Evolutionary conservation across 306 rosid species (phyloP), one percentile per base, ranked within the genome.

Genomic region (Rosa rugosa): DNA sequence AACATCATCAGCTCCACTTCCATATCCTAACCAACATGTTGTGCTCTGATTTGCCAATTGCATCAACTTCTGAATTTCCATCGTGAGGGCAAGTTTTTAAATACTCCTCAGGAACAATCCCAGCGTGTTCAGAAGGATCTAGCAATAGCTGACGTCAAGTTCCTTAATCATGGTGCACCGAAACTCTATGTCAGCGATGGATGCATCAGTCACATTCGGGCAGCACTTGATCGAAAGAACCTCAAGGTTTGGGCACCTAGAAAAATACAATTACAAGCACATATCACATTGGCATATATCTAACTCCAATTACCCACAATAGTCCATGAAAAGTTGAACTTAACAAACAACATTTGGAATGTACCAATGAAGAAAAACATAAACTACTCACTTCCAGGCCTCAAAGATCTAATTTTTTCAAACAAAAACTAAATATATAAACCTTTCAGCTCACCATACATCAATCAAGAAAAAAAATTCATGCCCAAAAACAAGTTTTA

Each of bases 81-180:
- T 95, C 99, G 88, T 92, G 98, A 5, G 97, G 99, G 82, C 91
- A 87, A 62, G 92, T 90, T 80, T 85, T 84, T 5, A 91, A 83
- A 72, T 91, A 92, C 71, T 80, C 88, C 11, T 84, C 45, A 20
- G 99, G 99, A 83, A 94, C 95, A 49, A 27, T 27, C 27, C 27
- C 27, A 27, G 27, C 27, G 27, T 27, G 27, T 53, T 88, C 88
- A 27, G 96, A 90, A 71, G 97, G 88, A 77, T 90, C 96, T 42
- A 91, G 84, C 94, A 88, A 60, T 86, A 86, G 86, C 94, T 90
- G 75, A 90, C 73, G 75, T 90, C 94, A 22, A 90, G 68, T 73
- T 88, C 90, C 81, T 79, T 80, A 45, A 90, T 83, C 83, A 80
- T 79, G 75, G 82, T 70, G 76, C 90, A 90, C 57, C 74, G 84